These are phyloP conservation scores for Zostera marina DNA, from an alignment of 116 monocot species.

Conservation along the genomic window DNA sequence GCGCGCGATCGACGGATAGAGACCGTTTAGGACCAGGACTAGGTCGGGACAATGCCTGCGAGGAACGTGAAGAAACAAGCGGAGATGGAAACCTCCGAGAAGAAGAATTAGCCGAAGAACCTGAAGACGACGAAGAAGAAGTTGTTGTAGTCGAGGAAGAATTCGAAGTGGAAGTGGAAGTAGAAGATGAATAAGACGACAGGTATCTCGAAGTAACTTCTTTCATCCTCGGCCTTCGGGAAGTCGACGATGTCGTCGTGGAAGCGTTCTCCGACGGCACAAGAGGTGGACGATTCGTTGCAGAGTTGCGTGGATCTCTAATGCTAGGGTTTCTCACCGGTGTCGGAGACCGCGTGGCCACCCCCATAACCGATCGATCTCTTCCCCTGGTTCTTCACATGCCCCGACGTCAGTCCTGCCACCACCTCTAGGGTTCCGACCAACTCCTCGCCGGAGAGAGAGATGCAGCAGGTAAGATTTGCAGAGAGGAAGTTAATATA, in stretches of 20 bases:
- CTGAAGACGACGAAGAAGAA: conserved; percentile 8
- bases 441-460: too few relatives aligned
- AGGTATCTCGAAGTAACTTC: conserved; percentile 34
- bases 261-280: conserved; percentile 46
- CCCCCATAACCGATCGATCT: conserved; percentile 6
- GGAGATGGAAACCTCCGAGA: conserved; percentile 28
- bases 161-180: conserved; percentile 17
- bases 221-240: conserved; percentile 23
- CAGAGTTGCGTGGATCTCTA: conserved; percentile 9
- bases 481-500: background rate
- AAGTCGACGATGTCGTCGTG: background rate
- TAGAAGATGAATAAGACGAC: conserved; percentile 19
- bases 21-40: conserved; percentile 9
- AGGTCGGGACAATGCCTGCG: conserved; percentile 11
- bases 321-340: conserved; percentile 11
- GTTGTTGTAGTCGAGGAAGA: conserved; percentile 15
- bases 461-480: background rate
- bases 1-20: conserved; percentile 20
- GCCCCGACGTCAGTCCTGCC: too few relatives aligned
- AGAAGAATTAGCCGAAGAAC: conserved; percentile 11
- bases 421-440: too few relatives aligned
- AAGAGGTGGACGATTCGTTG: conserved; percentile 20
- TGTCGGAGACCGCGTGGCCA: conserved; percentile 4
- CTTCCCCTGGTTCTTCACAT: background rate
- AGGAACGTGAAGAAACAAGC: conserved; percentile 3